Conservation (phyloP, 106 monocot species). For the Acanthochlamys bracteata region DNA sequence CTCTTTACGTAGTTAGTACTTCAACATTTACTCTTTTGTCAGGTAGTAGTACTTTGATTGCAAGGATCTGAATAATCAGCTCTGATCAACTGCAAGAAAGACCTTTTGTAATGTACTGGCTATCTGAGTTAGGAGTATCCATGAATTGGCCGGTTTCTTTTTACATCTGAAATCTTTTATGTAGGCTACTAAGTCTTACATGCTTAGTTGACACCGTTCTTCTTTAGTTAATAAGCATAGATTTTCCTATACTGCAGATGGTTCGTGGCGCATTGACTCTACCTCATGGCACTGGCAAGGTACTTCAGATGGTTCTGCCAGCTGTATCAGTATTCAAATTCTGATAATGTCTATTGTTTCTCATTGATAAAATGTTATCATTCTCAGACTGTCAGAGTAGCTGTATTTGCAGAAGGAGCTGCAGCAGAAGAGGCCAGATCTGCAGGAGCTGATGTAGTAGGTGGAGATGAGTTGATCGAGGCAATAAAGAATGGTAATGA, state of each 20-base stretch:
- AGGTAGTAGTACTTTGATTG: too few species aligned
- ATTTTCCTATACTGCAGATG: constrained; percentile 37
- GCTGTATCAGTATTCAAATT: background rate
- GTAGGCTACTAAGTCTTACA: too few species aligned
- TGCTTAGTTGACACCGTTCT: too few species aligned
- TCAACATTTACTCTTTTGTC: too few species aligned
- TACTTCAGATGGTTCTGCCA: background rate
- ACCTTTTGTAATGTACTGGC: too few species aligned
- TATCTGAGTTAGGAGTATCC: too few species aligned
- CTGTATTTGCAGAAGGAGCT: constrained; percentile 92
- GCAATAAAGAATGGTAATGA: constrained; percentile 70
- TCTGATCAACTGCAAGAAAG: too few species aligned
- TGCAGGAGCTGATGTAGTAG: constrained; percentile 92
- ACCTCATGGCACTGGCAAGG: constrained; percentile 95
- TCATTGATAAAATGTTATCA: constrained; percentile 1
- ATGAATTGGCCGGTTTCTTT: too few species aligned
- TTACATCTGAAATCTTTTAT: too few species aligned
- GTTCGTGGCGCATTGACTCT: constrained; percentile 87
- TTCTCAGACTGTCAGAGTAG: constrained; percentile 74
- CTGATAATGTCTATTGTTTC: background rate
- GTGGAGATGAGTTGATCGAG: constrained; percentile 88
- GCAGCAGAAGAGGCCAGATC: constrained; percentile 88
- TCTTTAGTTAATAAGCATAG: background rate
- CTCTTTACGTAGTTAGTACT: too few species aligned
- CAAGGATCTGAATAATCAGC: too few species aligned